Evolutionary conservation across 495 filamentous ascomycete species (phyloP).

Genomic region (Hypoxylon intermedium): DNA sequence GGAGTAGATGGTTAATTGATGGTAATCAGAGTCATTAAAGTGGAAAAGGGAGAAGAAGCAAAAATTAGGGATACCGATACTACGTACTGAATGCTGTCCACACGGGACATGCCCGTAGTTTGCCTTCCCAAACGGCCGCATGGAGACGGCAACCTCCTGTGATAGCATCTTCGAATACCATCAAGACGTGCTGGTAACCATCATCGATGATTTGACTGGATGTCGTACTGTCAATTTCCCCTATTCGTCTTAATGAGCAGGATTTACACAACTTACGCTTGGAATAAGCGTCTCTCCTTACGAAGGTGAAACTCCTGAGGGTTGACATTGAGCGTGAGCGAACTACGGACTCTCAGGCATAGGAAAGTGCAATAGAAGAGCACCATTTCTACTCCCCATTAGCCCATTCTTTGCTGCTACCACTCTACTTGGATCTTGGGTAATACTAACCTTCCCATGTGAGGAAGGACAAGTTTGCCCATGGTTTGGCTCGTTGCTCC

Average conservation of each 20-base stretch:
- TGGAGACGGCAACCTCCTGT: conserved; percentile 66
- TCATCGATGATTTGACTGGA: conserved; percentile 76
- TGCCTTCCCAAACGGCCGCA: conserved; percentile 58
- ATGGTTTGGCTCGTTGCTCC: conserved; percentile 53
- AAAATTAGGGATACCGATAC: background rate
- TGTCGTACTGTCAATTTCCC: conserved; percentile 23
- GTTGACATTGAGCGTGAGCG: conserved; percentile 55
- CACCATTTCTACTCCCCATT: conserved; percentile 64
- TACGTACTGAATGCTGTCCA: conserved; percentile 75
- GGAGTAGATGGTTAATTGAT: background rate
- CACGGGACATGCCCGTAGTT: conserved; percentile 63
- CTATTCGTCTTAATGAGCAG: background rate
- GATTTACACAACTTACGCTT: conserved; percentile 60
- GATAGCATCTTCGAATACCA: conserved; percentile 72
- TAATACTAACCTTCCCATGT: conserved; percentile 62
- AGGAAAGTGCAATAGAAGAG: conserved; percentile 80
- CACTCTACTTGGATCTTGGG: background rate
- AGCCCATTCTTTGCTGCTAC: conserved; percentile 8
- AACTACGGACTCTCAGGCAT: conserved; percentile 74
- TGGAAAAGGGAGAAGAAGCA: background rate
- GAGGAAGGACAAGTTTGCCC: conserved; percentile 60
- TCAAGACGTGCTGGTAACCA: conserved; percentile 70
- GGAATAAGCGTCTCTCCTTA: conserved; percentile 70
- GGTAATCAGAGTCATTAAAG: background rate
- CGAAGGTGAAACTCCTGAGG: conserved; percentile 67